These are phyloP conservation scores for Bipolaris oryzae DNA, from an alignment of 2,329 filamentous ascomycete genomes.

Conservation along the genomic window DNA sequence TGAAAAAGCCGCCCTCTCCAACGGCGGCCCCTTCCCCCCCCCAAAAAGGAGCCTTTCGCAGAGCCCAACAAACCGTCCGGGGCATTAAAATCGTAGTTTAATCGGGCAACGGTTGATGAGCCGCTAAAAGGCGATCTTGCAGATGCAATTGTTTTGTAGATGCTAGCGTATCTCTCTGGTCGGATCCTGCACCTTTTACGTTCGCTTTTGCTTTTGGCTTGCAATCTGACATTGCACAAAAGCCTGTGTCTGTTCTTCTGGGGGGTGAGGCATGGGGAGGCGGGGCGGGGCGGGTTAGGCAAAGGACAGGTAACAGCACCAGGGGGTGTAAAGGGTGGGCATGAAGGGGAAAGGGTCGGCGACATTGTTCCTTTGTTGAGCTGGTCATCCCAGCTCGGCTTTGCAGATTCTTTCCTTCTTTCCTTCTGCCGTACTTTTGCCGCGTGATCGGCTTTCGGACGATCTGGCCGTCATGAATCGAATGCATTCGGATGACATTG, in stretches of 20 bases:
- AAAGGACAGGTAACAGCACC: not conserved
- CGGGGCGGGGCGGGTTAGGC: too few relatives aligned
- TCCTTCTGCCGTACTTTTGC: constrained; percentile 14
- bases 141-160: constrained; percentile 23
- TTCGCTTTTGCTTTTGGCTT: not conserved
- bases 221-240: not conserved
- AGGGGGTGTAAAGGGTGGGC: not conserved
- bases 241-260: not conserved
- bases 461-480: constrained; percentile 8
- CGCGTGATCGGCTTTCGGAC: constrained; percentile 1
- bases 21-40: constrained; percentile 18
- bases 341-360: not conserved
- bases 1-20: constrained; percentile 15
- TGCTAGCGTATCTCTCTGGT: constrained; percentile 23
- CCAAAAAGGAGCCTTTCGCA: constrained; percentile 13
- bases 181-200: not conserved
- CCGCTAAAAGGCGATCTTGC: constrained; percentile 37
- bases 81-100: constrained; percentile 16
- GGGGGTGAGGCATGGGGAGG: too few relatives aligned
- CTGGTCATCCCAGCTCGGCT: constrained; percentile 6
- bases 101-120: constrained; percentile 29
- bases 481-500: constrained; percentile 11
- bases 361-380: constrained; percentile 11
- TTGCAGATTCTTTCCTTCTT: constrained; percentile 14
- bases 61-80: constrained; percentile 6